Base-by-base conservation (phyloP, 495 filamentous ascomycete genomes). In the Trichoderma gamsii region DNA sequence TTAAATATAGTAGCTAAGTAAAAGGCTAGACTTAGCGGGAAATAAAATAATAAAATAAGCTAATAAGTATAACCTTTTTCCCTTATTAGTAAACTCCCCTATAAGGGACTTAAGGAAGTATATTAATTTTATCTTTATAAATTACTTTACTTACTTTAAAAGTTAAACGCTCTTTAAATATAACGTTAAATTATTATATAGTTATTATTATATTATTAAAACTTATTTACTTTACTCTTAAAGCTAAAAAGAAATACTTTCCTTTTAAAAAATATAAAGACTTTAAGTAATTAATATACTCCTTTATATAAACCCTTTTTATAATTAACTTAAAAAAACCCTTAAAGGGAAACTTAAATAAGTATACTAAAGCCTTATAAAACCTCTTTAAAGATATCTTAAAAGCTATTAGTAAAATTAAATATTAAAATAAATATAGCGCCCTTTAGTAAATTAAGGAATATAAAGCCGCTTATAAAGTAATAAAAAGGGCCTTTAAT, bases 251-350 rank as follows among this genome's bases (percentile, higher is more conserved):
- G n/a, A 56, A 56, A 23, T 56, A 56, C 8, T 4, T 56, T 1
- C 51, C n/a, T n/a, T 21, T 56, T n/a, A 23, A 56, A 56, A 6
- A 23, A 11, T 56, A 56, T 21, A 23, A 56, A 23, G 21, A 25
- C 4, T 56, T 56, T 23, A 23, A 11, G 1, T 41, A 68, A 67
- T 2, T 74, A 63, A 67, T 67, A 74, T 65, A 74, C 69, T 56
- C 9, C 7, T 56, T 56, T 56, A 56, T 23, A 56, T 56, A 56
- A 23, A 56, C 51, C n/a, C 51, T 56, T 11, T 7, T 16, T 23
- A 21, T 23, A n/a, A 23, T 56, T 23, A 56, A 56, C n/a, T 16
- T 56, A 6, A 25, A 49, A 73, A 71, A 66, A n/a, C 51, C 21
- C 0, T 56, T n/a, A 1, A 56, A 23, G 8, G 9, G 9, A 5